Conservation (phyloP, 805 yeast genomes). For the Saccharomycopsis fibuligera region DNA sequence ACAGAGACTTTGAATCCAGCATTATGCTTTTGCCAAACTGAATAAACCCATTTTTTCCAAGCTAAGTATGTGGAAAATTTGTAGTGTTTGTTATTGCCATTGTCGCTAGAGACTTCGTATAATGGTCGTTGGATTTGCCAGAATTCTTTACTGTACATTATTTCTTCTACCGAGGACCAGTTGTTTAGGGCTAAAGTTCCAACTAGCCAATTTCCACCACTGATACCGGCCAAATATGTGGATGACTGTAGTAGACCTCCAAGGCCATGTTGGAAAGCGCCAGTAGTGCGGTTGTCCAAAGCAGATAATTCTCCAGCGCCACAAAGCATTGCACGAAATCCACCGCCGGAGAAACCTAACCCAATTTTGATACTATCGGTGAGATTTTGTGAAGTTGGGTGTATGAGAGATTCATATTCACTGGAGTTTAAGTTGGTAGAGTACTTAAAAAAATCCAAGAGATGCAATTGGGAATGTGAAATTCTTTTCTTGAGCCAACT, state of each 20-base stretch:
- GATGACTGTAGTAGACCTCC: conserved; percentile 72
- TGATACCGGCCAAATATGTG: conserved; percentile 67
- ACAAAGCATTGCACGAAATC: conserved; percentile 78
- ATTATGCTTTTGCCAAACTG: conserved; percentile 40
- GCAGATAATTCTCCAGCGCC: conserved; percentile 85
- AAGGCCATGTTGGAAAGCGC: conserved; percentile 47
- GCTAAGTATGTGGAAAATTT: conserved; percentile 37
- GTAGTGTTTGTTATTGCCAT: conserved; percentile 50
- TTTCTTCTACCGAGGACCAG: conserved; percentile 63
- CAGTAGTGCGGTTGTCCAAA: conserved; percentile 62
- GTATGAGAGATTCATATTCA: conserved; percentile 33
- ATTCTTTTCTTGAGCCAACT: conserved; percentile 48
- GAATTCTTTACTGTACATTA: conserved; percentile 33
- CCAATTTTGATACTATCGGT: conserved; percentile 44
- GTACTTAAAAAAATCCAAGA: conserved; percentile 40
- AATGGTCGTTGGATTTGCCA: conserved; percentile 34
- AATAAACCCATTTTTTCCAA: conserved; percentile 29
- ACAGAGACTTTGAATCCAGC: conserved; percentile 64
- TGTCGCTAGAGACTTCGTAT: conserved; percentile 62
- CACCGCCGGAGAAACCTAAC: conserved; percentile 78
- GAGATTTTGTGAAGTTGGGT: conserved; percentile 40
- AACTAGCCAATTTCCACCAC: conserved; percentile 85
- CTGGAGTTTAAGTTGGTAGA: conserved; percentile 23
- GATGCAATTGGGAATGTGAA: conserved; percentile 38
- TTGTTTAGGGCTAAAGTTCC: conserved; percentile 63